Base-by-base conservation (phyloP, 2,329 filamentous ascomycete genomes). In the Pseudonectria buxi region DNA sequence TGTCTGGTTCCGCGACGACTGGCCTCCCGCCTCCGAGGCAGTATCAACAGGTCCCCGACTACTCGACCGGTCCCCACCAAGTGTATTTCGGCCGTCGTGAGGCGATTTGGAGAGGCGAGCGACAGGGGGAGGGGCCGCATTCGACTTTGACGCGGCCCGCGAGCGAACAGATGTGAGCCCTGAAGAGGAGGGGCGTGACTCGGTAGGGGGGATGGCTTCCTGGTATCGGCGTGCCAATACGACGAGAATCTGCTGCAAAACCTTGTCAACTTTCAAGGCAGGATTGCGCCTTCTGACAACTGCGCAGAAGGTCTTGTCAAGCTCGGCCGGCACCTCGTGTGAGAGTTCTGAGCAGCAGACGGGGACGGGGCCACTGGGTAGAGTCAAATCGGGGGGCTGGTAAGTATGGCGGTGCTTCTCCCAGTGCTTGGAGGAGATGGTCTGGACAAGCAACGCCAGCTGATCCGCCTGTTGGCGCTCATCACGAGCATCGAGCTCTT, bases 291-390 rank as follows among this genome's bases (percentile, higher is more conserved):
- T 60, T 43, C 72, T 62, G 5, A 64, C 57, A 3, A 76, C 50
- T 3, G 67, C 61, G 45, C 74, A 78, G 41, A 77, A 77, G 7
- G 59, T 62, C 31, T 56, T 58, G 14, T 67, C 61, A 10, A 78
- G 55, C 41, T 71, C 68, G 14, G 66, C 56, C 3, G 64, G 64
- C 9, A 68, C 63, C 40, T 78, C 71, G 6, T 62, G 43, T 13
- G 58, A 48, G 14, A 78, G 58, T 32, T 68, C 64, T 4, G 63
- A 54, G 41, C 74, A 78, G 49, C 74, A 78, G 4, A 64, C 55
- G 3, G 61, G 50, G 18, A 61, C 39, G 4, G 51, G 45, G 7
- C 57, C 50, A 18, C 57, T 57, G 14, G 57, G 44, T 6, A 50
- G 44, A 30, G 44, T 39, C n/a, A 52, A 40, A 30, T 61, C 57